These are phyloP conservation scores for Diplocarpon mali DNA, from an alignment of 2,329 filamentous ascomycete species.

Conservation along the genomic window DNA sequence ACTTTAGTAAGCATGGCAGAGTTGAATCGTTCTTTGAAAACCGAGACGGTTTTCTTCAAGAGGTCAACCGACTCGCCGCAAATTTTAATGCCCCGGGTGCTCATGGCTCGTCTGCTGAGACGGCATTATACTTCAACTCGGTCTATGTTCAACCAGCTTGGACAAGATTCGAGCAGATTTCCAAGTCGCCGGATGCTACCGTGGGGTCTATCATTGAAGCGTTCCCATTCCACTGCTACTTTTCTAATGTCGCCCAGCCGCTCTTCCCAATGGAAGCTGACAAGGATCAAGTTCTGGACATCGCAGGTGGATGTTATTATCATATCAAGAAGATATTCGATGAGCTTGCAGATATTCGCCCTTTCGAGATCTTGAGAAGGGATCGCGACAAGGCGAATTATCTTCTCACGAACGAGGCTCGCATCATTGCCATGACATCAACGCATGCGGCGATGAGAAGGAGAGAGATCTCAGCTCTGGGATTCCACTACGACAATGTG, in stretches of 20 bases:
- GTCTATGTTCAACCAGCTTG: constrained; percentile 85
- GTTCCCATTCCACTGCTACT: constrained; percentile 86
- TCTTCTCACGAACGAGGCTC: constrained; percentile 86
- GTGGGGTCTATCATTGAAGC: constrained; percentile 52
- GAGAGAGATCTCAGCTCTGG: constrained; percentile 80
- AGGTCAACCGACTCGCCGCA: constrained; percentile 76
- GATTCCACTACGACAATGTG: constrained; percentile 95
- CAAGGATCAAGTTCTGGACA: constrained; percentile 59
- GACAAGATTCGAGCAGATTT: constrained; percentile 67
- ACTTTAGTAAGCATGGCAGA: constrained; percentile 86
- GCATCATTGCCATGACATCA: constrained; percentile 96
- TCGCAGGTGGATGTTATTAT: constrained; percentile 73
- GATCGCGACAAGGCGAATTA: constrained; percentile 94
- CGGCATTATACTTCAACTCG: constrained; percentile 89
- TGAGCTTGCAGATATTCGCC: constrained; percentile 83
- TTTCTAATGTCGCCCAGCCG: constrained; percentile 75
- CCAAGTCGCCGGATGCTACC: constrained; percentile 44
- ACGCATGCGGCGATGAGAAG: constrained; percentile 94
- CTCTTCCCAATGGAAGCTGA: constrained; percentile 61
- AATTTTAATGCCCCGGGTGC: constrained; percentile 82
- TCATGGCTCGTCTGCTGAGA: constrained; percentile 94
- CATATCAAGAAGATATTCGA: constrained; percentile 87
- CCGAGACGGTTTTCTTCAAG: constrained; percentile 62
- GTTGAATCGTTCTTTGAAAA: constrained; percentile 94
- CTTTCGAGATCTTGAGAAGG: constrained; percentile 85